Conservation (phyloP, 768 basidiomycete species). For the Pleurotus platypus region DNA sequence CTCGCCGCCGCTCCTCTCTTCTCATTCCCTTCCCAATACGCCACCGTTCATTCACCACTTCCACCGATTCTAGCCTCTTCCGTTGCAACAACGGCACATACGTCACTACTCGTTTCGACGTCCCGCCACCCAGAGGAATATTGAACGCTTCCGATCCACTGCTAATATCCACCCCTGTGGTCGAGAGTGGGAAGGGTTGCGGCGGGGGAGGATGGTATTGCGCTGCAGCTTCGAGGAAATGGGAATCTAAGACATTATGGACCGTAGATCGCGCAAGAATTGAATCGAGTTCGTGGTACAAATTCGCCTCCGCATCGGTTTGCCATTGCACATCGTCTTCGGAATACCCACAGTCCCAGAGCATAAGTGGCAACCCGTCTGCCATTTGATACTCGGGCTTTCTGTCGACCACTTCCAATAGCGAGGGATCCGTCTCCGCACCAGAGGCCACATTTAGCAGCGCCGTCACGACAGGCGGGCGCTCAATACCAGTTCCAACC, state of each 20-base stretch:
- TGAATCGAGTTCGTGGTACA: constrained; percentile 52
- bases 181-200: constrained; percentile 30
- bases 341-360: constrained; percentile 85
- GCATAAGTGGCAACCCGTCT: constrained; percentile 82
- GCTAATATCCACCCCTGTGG: constrained; percentile 8
- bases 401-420: constrained; percentile 49
- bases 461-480: constrained; percentile 61
- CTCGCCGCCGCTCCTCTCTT: constrained; percentile 30
- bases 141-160: constrained; percentile 22
- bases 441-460: constrained; percentile 63
- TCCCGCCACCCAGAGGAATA: constrained; percentile 73
- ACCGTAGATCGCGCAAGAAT: constrained; percentile 61
- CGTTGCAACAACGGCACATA: constrained; percentile 69
- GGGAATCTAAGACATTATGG: constrained; percentile 56
- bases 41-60: constrained; percentile 79
- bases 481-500: constrained; percentile 77
- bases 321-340: constrained; percentile 72
- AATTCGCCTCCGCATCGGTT: constrained; percentile 30
- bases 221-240: constrained; percentile 60
- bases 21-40: constrained; percentile 59
- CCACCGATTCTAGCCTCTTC: constrained; percentile 65
- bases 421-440: constrained; percentile 24
- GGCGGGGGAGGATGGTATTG: constrained; percentile 43
- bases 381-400: constrained; percentile 96
- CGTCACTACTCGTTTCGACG: constrained; percentile 51